Conservation (phyloP, 805 yeast genomes). For the Barnettozyma sucrosica region DNA sequence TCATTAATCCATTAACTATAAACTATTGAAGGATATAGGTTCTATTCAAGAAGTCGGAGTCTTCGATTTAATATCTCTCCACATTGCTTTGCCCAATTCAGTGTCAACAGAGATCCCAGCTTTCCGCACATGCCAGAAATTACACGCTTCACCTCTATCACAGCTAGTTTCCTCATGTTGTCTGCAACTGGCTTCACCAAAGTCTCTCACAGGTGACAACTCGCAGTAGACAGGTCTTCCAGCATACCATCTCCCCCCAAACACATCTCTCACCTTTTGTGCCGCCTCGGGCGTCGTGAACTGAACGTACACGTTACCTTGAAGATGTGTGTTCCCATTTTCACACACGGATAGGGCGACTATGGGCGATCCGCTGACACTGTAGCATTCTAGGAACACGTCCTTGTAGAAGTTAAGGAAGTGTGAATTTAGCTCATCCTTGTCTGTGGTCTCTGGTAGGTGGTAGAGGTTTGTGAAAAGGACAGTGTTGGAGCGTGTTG, state of each 20-base stretch:
- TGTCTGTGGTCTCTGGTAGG: conserved; percentile 41
- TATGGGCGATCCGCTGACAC: conserved; percentile 38
- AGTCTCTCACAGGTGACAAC: conserved; percentile 65
- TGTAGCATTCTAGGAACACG: conserved; percentile 54
- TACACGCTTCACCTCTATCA: conserved; percentile 77
- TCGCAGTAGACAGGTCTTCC: conserved; percentile 76
- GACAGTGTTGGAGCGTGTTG: conserved; percentile 58
- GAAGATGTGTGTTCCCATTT: conserved; percentile 73
- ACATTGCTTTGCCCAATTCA: conserved; percentile 39
- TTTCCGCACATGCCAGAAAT: conserved; percentile 74
- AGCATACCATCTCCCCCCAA: conserved; percentile 80
- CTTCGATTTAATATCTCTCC: conserved; percentile 19
- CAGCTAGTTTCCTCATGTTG: conserved; percentile 67
- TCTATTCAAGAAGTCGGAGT: not conserved
- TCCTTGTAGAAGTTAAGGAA: conserved; percentile 68
- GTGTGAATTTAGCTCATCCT: conserved; percentile 35
- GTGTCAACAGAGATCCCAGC: conserved; percentile 16
- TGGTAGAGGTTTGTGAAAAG: conserved; percentile 59
- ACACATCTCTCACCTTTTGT: conserved; percentile 46
- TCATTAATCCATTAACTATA: not conserved
- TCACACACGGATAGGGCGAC: conserved; percentile 71
- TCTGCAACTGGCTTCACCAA: conserved; percentile 69
- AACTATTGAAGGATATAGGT: not conserved
- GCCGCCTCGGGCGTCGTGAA: conserved; percentile 56
- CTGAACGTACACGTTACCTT: conserved; percentile 78